Conservation (phyloP, 148 eudicot species). For the Silene conica region DNA sequence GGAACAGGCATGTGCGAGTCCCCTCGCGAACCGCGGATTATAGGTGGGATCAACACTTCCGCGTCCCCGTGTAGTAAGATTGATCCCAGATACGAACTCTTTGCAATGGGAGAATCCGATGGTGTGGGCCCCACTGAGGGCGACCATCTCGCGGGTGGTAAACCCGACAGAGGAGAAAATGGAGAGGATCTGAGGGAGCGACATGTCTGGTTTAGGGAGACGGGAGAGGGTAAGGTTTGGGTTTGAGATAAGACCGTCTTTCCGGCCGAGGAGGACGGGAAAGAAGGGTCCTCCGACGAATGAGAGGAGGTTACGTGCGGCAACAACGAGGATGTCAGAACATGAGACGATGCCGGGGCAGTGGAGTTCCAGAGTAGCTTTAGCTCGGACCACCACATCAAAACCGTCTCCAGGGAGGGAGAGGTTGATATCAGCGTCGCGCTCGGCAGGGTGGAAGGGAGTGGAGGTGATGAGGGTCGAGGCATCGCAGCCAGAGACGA, state of each 20-base stretch:
- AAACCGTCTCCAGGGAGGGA: conserved; percentile 65
- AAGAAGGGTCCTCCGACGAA: conserved; percentile 50
- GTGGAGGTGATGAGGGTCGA: conserved; percentile 43
- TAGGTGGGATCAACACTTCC: conserved; percentile 30
- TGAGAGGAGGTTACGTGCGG: conserved; percentile 42
- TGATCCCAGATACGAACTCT: conserved; percentile 37
- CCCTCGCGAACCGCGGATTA: conserved; percentile 37
- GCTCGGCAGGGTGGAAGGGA: conserved; percentile 36
- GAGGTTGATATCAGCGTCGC: conserved; percentile 55
- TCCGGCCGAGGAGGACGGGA: conserved; percentile 33
- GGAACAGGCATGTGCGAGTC: conserved; percentile 30
- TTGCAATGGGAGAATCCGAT: conserved; percentile 52
- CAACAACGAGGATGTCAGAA: conserved; percentile 48
- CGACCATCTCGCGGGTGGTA: conserved; percentile 33
- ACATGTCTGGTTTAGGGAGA: conserved; percentile 33
- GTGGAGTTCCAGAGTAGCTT: conserved; percentile 45
- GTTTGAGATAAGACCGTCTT: conserved; percentile 30
- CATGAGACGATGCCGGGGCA: conserved; percentile 52
- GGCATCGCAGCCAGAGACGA: conserved; percentile 54
- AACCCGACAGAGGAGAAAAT: conserved; percentile 22
- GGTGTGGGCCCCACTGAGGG: conserved; percentile 46
- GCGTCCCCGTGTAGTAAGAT: conserved; percentile 22
- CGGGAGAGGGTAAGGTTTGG: conserved; percentile 7
- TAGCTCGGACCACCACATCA: conserved; percentile 47
- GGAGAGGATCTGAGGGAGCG: conserved; percentile 19